Conservation (phyloP, 768 basidiomycete species). For the Lentinula edodes region DNA sequence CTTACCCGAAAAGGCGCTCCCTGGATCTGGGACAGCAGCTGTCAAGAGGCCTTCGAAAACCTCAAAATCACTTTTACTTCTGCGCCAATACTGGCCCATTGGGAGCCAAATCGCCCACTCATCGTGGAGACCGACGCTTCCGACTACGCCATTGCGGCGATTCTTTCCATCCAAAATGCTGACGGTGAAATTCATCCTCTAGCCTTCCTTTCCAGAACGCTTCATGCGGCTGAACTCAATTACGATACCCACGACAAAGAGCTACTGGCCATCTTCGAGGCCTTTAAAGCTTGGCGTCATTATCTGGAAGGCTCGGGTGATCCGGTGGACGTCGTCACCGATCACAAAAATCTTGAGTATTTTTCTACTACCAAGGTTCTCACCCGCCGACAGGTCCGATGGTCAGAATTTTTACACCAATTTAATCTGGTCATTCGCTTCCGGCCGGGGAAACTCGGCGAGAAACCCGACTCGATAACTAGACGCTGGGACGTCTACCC, state of each 20-base stretch:
- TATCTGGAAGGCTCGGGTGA: background rate
- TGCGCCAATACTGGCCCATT: constrained; percentile 9
- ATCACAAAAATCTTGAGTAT: background rate
- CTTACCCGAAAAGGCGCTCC: too few relatives aligned
- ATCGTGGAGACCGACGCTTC: constrained; percentile 25
- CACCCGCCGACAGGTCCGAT: background rate
- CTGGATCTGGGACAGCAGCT: too few relatives aligned
- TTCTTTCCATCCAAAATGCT: constrained; percentile 28
- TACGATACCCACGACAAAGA: background rate
- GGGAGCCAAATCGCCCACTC: constrained; percentile 11
- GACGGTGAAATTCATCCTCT: constrained; percentile 35
- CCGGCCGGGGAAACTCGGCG: constrained; percentile 10
- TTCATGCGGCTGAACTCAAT: background rate
- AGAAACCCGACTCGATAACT: constrained; percentile 20
- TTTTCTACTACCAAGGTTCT: background rate
- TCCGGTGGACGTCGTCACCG: background rate
- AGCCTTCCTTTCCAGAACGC: constrained; percentile 28
- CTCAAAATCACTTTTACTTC: too few relatives aligned
- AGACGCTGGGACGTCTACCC: constrained; percentile 19
- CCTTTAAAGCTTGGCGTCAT: background rate
- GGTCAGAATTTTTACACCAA: background rate
- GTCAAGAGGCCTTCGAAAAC: too few relatives aligned
- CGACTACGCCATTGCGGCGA: constrained; percentile 25
- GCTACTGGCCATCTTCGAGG: background rate
- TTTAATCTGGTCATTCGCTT: background rate